phyloP scores from a whole-genome alignment of 805 yeast genomes.

The Candida pseudofarinosa region DNA sequence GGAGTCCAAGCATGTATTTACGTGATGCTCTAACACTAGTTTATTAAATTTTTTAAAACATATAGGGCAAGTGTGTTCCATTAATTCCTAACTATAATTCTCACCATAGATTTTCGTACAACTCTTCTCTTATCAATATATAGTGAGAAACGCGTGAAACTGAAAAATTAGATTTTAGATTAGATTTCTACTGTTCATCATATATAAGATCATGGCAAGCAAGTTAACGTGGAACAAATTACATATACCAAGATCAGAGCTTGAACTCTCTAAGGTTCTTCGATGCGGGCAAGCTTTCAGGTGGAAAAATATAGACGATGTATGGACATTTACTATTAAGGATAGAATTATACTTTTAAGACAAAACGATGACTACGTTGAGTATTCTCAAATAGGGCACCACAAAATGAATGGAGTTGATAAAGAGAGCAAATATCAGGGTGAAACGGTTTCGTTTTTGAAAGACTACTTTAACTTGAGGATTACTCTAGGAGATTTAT shows the following conservation, averaged over 20 bases:
- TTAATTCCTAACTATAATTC: slow-evolving; percentile 1
- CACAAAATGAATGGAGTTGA: slow-evolving; percentile 4
- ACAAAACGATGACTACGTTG: slow-evolving; percentile 51
- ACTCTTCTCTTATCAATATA: neutral
- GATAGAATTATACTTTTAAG: slow-evolving; percentile 61
- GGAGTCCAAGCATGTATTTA: slow-evolving; percentile 36
- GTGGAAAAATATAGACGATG: slow-evolving; percentile 62
- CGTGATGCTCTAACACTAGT: slow-evolving; percentile 33
- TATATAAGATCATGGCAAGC: slow-evolving; percentile 15
- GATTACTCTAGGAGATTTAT: slow-evolving; percentile 50
- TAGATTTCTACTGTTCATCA: neutral
- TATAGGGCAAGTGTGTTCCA: slow-evolving; percentile 30
- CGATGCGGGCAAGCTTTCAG: slow-evolving; percentile 85
- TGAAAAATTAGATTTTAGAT: neutral
- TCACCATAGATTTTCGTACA: neutral
- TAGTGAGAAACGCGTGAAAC: too few species aligned
- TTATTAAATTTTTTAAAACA: slow-evolving; percentile 24
- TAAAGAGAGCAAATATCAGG: slow-evolving; percentile 1
- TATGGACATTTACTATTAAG: slow-evolving; percentile 62
- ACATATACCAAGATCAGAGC: slow-evolving; percentile 35
- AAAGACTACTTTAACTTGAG: slow-evolving; percentile 68
- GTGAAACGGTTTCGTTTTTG: slow-evolving; percentile 42
- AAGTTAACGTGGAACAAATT: slow-evolving; percentile 21
- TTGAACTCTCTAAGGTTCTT: slow-evolving; percentile 59
- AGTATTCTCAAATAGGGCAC: slow-evolving; percentile 41